Evolutionary conservation across 306 rosid species (phyloP), one percentile per base, ranked within the genome.

Genomic region (Sophora flavescens): DNA sequence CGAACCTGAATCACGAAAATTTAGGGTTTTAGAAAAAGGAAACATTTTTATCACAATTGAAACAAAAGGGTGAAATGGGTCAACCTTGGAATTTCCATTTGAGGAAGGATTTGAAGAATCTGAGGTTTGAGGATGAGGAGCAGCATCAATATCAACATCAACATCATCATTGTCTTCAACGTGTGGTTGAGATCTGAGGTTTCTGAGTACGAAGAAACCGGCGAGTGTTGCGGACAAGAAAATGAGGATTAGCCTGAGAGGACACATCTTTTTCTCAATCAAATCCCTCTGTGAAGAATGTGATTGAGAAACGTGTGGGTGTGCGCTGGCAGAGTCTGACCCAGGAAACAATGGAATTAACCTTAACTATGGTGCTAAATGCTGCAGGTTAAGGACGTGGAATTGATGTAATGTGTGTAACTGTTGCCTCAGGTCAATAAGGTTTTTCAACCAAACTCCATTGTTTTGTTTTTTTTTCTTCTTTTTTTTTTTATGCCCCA

Each of bases 161-260:
- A 30, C 73, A 6, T 76, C 85, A 6, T 73, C 68, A 4, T 36
- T 52, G 35, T 28, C 52, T 41, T 74, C 54, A 59, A 87, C 74
- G 1, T 78, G 86, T 26, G 88, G 73, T 17, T 83, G 84, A 68
- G 90, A 90, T 78, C 91, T 85, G 89, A 94, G 84, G 85, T 87
- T 94, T 16, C 97, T 77, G 89, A 94, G 78, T 63, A 94, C 87
- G 51, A 92, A 89, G 89, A 90, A 90, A 33, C 98, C 98, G 80
- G 98, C 98, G 14, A 94, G 93, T 54, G 97, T 94, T 73, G 98
- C 98, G 2, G 98, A 92, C 71, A 94, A 91, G 86, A 94, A 94
- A 6, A 94, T 82, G 66, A 94, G 89, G 67, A 94, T 89, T 50
- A 94, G 44, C 53, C 97, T 78, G 22, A 94, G 85, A 16, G 98